Evolutionary conservation across 768 basidiomycete species (phyloP), one percentile per base, ranked within the genome.

Genomic region (Royoungia palumana): DNA sequence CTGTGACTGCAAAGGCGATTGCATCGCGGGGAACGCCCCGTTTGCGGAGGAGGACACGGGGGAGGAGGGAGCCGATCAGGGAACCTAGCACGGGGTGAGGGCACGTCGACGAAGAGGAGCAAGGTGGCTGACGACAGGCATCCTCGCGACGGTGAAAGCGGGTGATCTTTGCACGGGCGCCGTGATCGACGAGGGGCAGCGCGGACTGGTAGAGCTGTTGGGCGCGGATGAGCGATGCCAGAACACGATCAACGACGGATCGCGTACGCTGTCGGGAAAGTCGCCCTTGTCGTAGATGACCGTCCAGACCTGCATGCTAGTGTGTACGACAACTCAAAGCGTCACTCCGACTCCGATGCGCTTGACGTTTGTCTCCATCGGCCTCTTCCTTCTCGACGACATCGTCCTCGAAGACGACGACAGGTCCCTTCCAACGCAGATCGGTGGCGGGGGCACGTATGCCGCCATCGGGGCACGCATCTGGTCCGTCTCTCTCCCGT

Each of bases 371-470:
- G 80, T 79, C 17, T 81, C 84, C n/a, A 72, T 93, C 22, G 93
- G 92, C 7, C 82, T 93, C 80, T 94, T 94, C 72, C 94, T 96
- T 59, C 78, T 94, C 58, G 93, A 96, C 66, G 77, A 85, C 53
- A 88, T 93, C 58, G 73, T 76, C 4, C 86, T 81, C 59, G 58
- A 70, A 41, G 80, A 85, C 80, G 17, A 24, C 39, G 16, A 36
- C 12, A 17, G 27, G 32, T 6, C 25, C 10, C 34, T 19, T 9
- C 28, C 28, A 5, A 35, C 37, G 4, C 50, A 93, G 83, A 92
- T 94, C 55, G 93, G 93, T 21, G 93, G 93, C 0, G 94, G 89
- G 1, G 93, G 93, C 3, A 89, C 86, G 0, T 89, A 88, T 66
- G 87, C 88, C 44, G 71, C 76, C 35, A 75, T 95, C 37, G 93